Base-by-base conservation (phyloP, 176 grass and related monocot genomes). In the Poa annua region DNA sequence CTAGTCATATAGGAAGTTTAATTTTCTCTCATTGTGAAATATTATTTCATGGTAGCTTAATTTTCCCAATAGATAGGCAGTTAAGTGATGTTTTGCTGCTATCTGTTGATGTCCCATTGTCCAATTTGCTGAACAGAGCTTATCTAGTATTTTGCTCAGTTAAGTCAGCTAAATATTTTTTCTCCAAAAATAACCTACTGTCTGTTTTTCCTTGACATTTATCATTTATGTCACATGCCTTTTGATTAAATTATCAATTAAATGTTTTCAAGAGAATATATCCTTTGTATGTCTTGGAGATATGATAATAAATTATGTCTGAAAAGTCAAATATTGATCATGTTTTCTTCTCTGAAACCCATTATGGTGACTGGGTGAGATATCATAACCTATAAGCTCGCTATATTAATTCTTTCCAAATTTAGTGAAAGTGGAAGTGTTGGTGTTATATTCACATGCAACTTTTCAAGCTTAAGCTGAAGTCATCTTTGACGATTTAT, bases 31-130 rank as follows among this genome's bases (percentile, higher is more conserved):
- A 22, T 41, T 65, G 21, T 32, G 32, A 15, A 8, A 39, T 79
- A 22, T 22, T 44, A 35, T 68, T 62, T 64, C 2, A 61, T 65
- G 33, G 34, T 86, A 53, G 13, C 42, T 72, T 50, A 85, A 79
- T n/a, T 36, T 71, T 24, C 11, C n/a, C 16, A 80, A 15, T 63
- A 55, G 26, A 50, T 73, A 50, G 22, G 7, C 24, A 25, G 24
- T 74, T 54, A 55, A 36, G 29, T 80, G 26, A 11, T 50, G 56
- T 19, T 86, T 39, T 42, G 11, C 4, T 54, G 22, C 39, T 52
- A 44, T 52, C 71, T 86, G 24, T 62, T 75, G 52, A 29, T 62
- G 17, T 15, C 51, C 49, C 29, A 22, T 48, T 3, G 5, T 12
- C 22, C 20, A 21, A 29, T 47, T 78, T 79, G 15, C 76, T 2